These are phyloP conservation scores for Colletotrichum lindemuthianum DNA, from an alignment of 2,329 filamentous ascomycete species.

Conservation along the genomic window DNA sequence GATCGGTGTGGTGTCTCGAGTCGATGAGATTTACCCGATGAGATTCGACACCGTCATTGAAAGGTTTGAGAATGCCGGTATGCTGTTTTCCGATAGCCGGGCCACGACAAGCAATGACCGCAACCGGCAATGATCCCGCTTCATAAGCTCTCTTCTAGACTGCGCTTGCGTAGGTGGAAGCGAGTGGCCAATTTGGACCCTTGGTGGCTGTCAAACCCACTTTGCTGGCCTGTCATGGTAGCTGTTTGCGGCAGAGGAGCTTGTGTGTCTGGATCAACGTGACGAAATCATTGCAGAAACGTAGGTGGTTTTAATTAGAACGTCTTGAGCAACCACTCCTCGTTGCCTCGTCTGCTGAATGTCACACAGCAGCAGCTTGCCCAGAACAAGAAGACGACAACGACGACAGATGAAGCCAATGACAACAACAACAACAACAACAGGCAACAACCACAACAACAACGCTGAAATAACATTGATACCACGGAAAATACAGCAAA, in stretches of 20 bases:
- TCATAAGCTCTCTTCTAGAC: background rate
- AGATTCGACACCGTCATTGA: too few species aligned
- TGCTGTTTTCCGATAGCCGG: too few species aligned
- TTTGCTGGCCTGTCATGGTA: background rate
- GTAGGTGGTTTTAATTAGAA: background rate
- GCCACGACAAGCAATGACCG: background rate
- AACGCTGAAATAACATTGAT: too few species aligned
- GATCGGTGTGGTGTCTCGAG: too few species aligned
- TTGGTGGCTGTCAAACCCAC: background rate
- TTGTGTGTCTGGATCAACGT: background rate
- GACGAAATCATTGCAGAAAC: background rate
- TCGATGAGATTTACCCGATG: too few species aligned
- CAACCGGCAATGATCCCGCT: constrained; percentile 16
- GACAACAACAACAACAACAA: too few species aligned
- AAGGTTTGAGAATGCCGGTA: too few species aligned
- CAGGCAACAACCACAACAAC: too few species aligned
- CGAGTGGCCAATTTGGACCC: background rate
- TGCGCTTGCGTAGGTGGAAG: constrained; percentile 16
- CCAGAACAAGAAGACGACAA: background rate
- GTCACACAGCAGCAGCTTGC: background rate
- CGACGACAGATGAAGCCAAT: background rate
- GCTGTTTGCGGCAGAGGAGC: constrained; percentile 12
- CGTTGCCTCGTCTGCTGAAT: background rate
- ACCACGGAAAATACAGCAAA: too few species aligned
- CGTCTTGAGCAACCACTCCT: background rate